Evolutionary conservation across 1,139 yeast genomes (phyloP).

Genomic region (Blastobotrys raffinosifermentans): DNA sequence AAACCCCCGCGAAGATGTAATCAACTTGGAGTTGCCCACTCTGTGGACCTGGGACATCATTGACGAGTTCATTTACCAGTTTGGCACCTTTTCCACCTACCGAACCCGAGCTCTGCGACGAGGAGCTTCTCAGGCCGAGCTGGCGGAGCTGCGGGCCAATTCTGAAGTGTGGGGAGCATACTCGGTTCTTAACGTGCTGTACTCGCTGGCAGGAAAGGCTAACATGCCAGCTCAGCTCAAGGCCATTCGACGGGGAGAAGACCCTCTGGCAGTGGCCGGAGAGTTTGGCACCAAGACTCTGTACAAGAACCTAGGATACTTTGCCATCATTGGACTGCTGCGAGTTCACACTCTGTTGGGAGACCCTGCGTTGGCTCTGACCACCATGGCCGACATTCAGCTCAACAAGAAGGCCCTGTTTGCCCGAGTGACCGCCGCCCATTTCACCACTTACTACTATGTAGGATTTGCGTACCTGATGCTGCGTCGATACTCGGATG

Average conservation of each 20-base stretch:
- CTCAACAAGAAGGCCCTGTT: slow-evolving; percentile 42
- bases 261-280: slow-evolving; percentile 37
- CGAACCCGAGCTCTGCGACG: slow-evolving; percentile 36
- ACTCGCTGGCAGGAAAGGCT: slow-evolving; percentile 42
- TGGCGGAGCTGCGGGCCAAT: slow-evolving; percentile 36
- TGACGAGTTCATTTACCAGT: slow-evolving; percentile 48
- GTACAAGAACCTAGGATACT: slow-evolving; percentile 45
- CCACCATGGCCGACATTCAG: slow-evolving; percentile 43
- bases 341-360: slow-evolving; percentile 46
- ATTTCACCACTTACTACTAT: slow-evolving; percentile 45
- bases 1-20: slow-evolving; percentile 38
- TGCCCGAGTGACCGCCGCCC: slow-evolving; percentile 43
- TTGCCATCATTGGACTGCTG: slow-evolving; percentile 42
- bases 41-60: slow-evolving; percentile 48
- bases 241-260: slow-evolving; percentile 33
- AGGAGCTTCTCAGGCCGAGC: slow-evolving; percentile 26
- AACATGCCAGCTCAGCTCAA: slow-evolving; percentile 40
- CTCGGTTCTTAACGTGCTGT: slow-evolving; percentile 43
- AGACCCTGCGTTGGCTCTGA: slow-evolving; percentile 43
- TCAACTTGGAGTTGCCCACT: slow-evolving; percentile 41
- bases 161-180: slow-evolving; percentile 44
- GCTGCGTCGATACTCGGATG: slow-evolving; percentile 46
- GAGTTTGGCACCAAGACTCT: slow-evolving; percentile 40
- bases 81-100: slow-evolving; percentile 40
- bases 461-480: slow-evolving; percentile 47